phyloP scores from a whole-genome alignment of 257 asterid species.

The Thymus quinquecostatus region DNA sequence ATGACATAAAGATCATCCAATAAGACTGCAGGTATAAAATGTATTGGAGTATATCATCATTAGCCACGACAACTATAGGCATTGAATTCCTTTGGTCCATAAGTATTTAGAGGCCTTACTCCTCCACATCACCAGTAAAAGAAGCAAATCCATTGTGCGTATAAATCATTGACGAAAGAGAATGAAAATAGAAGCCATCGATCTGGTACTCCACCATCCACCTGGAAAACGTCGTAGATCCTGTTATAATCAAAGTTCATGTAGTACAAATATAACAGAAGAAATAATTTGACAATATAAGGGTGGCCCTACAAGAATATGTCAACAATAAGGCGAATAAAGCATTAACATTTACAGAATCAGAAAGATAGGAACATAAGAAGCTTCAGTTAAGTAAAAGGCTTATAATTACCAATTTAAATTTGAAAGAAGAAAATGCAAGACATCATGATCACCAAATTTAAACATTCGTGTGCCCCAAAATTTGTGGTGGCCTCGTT shows the following conservation, averaged over 20 bases:
- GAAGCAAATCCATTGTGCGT: slow-evolving; percentile 96
- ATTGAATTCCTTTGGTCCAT: slow-evolving; percentile 10
- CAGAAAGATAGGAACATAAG: slow-evolving; percentile 20
- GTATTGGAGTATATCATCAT: slow-evolving; percentile 14
- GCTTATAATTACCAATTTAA: slow-evolving; percentile 72
- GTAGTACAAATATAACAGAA: slow-evolving; percentile 1
- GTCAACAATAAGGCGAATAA: slow-evolving; percentile 19
- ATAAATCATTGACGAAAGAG: slow-evolving; percentile 94
- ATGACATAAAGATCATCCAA: background rate
- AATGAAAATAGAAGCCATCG: slow-evolving; percentile 95
- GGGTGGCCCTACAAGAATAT: slow-evolving; percentile 1
- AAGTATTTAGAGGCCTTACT: slow-evolving; percentile 61
- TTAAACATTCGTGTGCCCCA: slow-evolving; percentile 99
- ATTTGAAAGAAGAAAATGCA: slow-evolving; percentile 98
- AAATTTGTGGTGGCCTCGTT: slow-evolving; percentile 93
- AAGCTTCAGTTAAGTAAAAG: slow-evolving; percentile 26
- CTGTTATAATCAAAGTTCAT: slow-evolving; percentile 24
- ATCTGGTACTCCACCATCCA: slow-evolving; percentile 96
- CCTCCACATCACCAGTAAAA: slow-evolving; percentile 91
- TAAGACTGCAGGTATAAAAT: slow-evolving; percentile 3
- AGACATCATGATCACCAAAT: slow-evolving; percentile 88
- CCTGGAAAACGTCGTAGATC: slow-evolving; percentile 55
- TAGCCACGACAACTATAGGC: slow-evolving; percentile 22
- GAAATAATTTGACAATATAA: background rate
- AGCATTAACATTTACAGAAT: slow-evolving; percentile 15